Base-by-base conservation (phyloP, 768 basidiomycete species). In the Brasilioporus rufonigricans region DNA sequence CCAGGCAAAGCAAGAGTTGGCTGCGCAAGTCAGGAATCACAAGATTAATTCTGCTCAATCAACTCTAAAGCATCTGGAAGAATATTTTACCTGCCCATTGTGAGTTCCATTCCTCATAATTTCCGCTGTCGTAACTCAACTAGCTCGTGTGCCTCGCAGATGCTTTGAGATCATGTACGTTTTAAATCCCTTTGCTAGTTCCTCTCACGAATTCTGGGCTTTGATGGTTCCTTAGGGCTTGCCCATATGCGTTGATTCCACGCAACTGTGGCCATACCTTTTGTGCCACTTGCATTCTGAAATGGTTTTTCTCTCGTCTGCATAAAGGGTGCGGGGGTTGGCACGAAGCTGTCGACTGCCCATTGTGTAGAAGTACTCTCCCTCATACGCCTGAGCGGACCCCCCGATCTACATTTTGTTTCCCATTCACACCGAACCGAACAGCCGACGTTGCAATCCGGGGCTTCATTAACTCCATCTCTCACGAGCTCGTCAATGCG, bases 281-380 rank as follows among this genome's bases (percentile, higher is more conserved):
- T 63, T 87, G 85, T 64, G 80, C 82, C 29, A 70, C 82, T 45
- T 87, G 84, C 69, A 83, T 85, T 56, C 67, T 87, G 29, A 81
- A 81, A 62, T 85, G 84, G 82, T 82, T 82, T 70, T 87, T 86
- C 73, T 83, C 84, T 61, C 80, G 81, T 45, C 70, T 87, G 27
- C 85, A 87, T 68, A 73, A 72, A 44, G 74, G 73, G 1, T 87
- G 87, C 63, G 85, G 85, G 27, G 73, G 74, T 31, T 89, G 86
- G 86, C 86, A 86, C 57, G 81, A 85, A 61, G 65, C 78, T 13
- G 82, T 87, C 40, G 81, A 84, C 59, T 87, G 85, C 67, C 86
- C 86, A 33, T 76, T 86, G 54, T 87, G 86, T 68, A 83, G 84
- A 61, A 77, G 76, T 52, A 53, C 74, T 38, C 71, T 87, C 53